Base-by-base conservation (phyloP, 2,329 filamentous ascomycete species). In the Harringtonia lauricola region DNA sequence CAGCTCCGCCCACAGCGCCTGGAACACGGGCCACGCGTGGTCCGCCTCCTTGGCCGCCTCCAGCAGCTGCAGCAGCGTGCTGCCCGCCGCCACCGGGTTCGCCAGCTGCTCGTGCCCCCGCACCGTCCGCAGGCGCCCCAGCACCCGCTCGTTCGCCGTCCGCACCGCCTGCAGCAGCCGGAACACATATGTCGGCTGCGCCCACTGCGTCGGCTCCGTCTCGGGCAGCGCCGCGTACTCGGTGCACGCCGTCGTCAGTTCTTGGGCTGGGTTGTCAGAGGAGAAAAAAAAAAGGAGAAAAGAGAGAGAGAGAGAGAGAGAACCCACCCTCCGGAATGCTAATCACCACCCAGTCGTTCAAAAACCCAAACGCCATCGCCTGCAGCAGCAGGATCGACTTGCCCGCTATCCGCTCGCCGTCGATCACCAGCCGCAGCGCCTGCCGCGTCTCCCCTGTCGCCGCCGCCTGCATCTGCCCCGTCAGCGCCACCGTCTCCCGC, bases 351-450 rank as follows among this genome's bases (percentile, higher is more conserved):
- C 89, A 96, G 24, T 83, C 74, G 60, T 87, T 86, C 56, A 89
- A 60, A 52, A 90, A 80, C 2, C 79, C 90, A 63, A 89, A 81
- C 17, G 83, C 70, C 74, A 94, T 78, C 33, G 83, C 84, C 65
- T 96, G 89, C 37, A 95, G 68, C 55, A 94, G 63, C 55, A 94
- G 65, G 54, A 92, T 78, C 59, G 85, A 95, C 75, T 96, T 98
- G 30, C 92, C 92, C 14, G 82, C 77, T 35, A 81, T 74, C 58
- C 74, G 80, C 43, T 78, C 74, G 3, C 92, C 92, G 36, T 76
- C 80, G 40, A 95, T 51, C 26, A 95, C 74, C 54, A 79, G 69
- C 55, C 81, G 71, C 46, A 78, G 54, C 14, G 71, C 24, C 24
- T 26, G n/a, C n/a, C n/a, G n/a, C n/a, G n/a, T 74, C 61, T 73